These are phyloP conservation scores for Salvia miltiorrhiza DNA, from an alignment of 257 asterid species.

Conservation along the genomic window DNA sequence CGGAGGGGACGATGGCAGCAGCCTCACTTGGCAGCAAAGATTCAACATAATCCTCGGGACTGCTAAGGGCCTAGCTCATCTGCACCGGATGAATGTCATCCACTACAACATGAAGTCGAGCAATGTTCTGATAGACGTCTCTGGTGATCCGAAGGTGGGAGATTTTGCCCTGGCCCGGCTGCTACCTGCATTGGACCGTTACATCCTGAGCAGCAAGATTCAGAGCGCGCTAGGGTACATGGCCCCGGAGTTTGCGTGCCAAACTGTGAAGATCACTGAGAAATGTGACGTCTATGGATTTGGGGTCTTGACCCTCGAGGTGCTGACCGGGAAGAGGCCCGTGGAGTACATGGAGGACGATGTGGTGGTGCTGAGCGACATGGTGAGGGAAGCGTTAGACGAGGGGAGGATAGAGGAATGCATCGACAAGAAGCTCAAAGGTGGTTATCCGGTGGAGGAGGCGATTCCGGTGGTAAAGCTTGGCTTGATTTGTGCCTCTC, in stretches of 20 bases:
- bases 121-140: constrained; percentile 48
- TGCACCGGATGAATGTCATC: constrained; percentile 54
- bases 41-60: constrained; percentile 55
- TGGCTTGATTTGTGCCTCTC: constrained; percentile 81
- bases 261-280: constrained; percentile 75
- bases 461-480: constrained; percentile 70
- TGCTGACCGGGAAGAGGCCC: constrained; percentile 68
- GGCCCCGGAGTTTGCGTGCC: constrained; percentile 90
- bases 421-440: constrained; percentile 50
- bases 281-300: constrained; percentile 86
- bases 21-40: constrained; percentile 65
- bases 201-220: constrained; percentile 70
- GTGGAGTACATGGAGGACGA: constrained; percentile 89
- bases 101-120: constrained; percentile 76
- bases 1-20: constrained; percentile 16
- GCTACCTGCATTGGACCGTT: constrained; percentile 60
- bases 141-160: constrained; percentile 64
- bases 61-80: constrained; percentile 70
- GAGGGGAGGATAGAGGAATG: constrained; percentile 70
- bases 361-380: constrained; percentile 71
- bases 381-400: constrained; percentile 72
- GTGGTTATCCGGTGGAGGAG: constrained; percentile 58
- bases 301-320: constrained; percentile 66
- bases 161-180: constrained; percentile 74
- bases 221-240: constrained; percentile 88